Percentiles rank a stretch among this genome's conserved stretches.
Evolutionary conservation across 768 basidiomycete species (phyloP).

Genomic region (Rhodocollybia butyracea): DNA sequence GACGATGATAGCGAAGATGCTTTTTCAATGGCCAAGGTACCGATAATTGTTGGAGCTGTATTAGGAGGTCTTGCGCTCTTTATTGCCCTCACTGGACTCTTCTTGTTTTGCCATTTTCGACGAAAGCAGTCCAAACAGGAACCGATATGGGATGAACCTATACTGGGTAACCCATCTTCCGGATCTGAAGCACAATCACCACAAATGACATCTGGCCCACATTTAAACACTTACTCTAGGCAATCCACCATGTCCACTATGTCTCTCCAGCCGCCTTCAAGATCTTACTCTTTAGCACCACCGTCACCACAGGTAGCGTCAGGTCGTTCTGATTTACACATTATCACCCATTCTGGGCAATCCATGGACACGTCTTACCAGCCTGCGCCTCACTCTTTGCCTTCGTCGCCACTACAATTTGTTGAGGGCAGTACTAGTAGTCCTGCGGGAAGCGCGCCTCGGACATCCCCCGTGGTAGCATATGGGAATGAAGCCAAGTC

Average conservation of each 20-base stretch:
- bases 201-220: slow-evolving; percentile 2
- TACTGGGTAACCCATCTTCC: not conserved
- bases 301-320: too few species aligned
- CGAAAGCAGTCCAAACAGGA: not conserved
- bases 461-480: not conserved
- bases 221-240: too few species aligned
- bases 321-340: too few species aligned
- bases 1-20: not conserved
- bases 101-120: not conserved
- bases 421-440: not conserved
- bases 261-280: too few species aligned
- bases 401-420: not conserved
- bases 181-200: too few species aligned
- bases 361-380: too few species aligned
- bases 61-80: not conserved
- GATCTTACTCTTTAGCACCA: too few species aligned
- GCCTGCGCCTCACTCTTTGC: not conserved
- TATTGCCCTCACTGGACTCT: not conserved
- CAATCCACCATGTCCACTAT: too few species aligned
- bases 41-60: not conserved
- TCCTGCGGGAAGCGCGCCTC: not conserved
- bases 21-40: not conserved
- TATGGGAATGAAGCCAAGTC: not conserved
- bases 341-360: too few species aligned
- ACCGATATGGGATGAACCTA: slow-evolving; percentile 4